Evolutionary conservation across 768 basidiomycete species (phyloP).

Genomic region (Gloeostereum incarnatum): DNA sequence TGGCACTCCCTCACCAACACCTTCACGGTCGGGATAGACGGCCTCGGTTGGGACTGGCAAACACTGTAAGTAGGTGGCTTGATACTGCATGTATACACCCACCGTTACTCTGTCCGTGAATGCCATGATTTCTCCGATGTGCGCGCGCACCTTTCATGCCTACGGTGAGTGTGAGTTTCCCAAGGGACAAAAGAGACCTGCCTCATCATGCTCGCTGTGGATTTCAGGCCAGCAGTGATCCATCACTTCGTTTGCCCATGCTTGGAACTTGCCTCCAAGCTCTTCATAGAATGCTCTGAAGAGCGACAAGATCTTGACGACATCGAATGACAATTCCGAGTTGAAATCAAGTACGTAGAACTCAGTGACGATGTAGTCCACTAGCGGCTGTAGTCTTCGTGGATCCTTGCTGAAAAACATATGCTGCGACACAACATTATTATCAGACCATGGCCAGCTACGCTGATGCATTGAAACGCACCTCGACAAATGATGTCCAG

Average conservation of each 20-base stretch:
- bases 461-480: conserved; percentile 16
- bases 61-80: background rate
- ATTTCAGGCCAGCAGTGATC: conserved; percentile 65
- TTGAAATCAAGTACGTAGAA: conserved; percentile 69
- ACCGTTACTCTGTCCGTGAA: conserved; percentile 71
- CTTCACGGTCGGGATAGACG: conserved; percentile 51
- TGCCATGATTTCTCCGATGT: conserved; percentile 67
- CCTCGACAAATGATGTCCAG: conserved; percentile 76
- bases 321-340: conserved; percentile 76
- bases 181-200: conserved; percentile 17
- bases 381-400: conserved; percentile 68
- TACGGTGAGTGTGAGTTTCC: conserved; percentile 4
- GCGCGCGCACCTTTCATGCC: conserved; percentile 48
- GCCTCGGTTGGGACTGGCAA: conserved; percentile 52
- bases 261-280: conserved; percentile 69
- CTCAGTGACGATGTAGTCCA: conserved; percentile 60
- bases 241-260: conserved; percentile 67
- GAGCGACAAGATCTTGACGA: conserved; percentile 57
- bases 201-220: conserved; percentile 73
- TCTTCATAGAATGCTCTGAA: conserved; percentile 67
- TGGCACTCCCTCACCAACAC: conserved; percentile 64
- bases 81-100: conserved; percentile 8
- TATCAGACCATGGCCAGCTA: background rate
- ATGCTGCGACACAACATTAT: conserved; percentile 36
- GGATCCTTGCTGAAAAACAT: conserved; percentile 76